These are phyloP conservation scores for Fistulinella prunicolor DNA, from an alignment of 768 basidiomycete genomes.

Conservation along the genomic window DNA sequence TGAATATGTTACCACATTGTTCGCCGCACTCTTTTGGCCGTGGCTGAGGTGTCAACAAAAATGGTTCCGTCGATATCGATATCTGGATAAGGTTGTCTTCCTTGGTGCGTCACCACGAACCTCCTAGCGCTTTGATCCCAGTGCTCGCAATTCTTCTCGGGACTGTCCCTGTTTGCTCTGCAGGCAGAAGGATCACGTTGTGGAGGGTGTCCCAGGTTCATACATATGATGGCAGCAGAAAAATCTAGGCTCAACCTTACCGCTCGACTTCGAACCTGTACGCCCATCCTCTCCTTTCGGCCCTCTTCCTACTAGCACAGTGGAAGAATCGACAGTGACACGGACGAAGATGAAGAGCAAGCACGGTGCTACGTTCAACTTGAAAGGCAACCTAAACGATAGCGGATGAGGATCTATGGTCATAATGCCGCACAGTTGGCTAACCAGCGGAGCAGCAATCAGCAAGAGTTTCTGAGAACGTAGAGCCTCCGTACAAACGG, in stretches of 20 bases:
- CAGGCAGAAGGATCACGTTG: constrained; percentile 7
- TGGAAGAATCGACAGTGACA: not conserved
- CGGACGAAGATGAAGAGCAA: not conserved
- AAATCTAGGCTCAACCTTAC: not conserved
- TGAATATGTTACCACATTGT: too few species aligned
- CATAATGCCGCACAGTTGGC: not conserved
- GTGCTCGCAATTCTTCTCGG: not conserved
- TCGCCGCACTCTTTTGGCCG: too few species aligned
- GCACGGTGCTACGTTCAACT: not conserved
- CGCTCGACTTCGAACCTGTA: not conserved
- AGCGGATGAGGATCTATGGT: not conserved
- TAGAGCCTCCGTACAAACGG: not conserved
- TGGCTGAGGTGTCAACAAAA: too few species aligned
- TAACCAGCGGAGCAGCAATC: not conserved
- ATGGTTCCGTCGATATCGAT: too few species aligned
- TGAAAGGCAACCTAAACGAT: not conserved
- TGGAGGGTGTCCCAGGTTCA: not conserved
- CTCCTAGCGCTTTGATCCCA: not conserved
- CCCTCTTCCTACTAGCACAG: not conserved
- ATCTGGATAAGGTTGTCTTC: too few species aligned
- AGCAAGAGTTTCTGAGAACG: constrained; percentile 1
- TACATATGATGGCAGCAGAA: not conserved
- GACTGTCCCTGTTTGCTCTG: constrained; percentile 13
- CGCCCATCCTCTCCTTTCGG: not conserved
- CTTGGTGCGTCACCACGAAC: too few species aligned